Conservation (phyloP, 176 grass and related monocot genomes). For the Carex parvula region DNA sequence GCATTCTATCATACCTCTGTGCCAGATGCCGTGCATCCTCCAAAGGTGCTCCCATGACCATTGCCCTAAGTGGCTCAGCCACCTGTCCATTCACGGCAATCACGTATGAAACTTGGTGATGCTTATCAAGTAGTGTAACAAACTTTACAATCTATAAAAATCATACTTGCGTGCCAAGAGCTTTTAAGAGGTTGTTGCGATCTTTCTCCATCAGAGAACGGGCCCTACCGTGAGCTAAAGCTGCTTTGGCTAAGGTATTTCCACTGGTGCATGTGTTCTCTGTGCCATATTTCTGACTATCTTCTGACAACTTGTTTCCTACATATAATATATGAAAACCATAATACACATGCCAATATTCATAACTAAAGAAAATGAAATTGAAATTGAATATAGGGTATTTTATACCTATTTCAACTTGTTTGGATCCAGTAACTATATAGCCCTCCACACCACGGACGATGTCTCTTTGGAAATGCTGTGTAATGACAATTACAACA, state of each 20-base stretch:
- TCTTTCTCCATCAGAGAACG: constrained; percentile 73
- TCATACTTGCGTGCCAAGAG: constrained; percentile 77
- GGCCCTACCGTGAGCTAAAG: constrained; percentile 44
- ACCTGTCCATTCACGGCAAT: constrained; percentile 52
- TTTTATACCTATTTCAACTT: constrained; percentile 81
- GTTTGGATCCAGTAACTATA: constrained; percentile 88
- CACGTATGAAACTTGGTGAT: not conserved
- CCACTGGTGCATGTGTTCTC: constrained; percentile 85
- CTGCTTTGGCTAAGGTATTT: constrained; percentile 79
- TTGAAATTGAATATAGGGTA: not conserved
- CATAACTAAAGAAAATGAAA: not conserved
- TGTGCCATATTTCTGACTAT: constrained; percentile 79
- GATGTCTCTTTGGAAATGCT: constrained; percentile 99
- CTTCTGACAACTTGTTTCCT: constrained; percentile 88
- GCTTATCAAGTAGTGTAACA: not conserved
- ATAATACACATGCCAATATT: not conserved
- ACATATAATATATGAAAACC: not conserved
- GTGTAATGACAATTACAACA: constrained; percentile 28
- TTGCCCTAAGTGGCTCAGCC: constrained; percentile 83
- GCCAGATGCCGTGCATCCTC: constrained; percentile 96
- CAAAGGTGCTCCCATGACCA: constrained; percentile 89
- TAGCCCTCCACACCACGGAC: constrained; percentile 89
- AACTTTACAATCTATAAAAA: not conserved
- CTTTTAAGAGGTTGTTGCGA: constrained; percentile 63
- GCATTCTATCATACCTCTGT: constrained; percentile 87